These are phyloP conservation scores for Trichoderma asperellum DNA, from an alignment of 2,329 filamentous ascomycete genomes.

Conservation along the genomic window DNA sequence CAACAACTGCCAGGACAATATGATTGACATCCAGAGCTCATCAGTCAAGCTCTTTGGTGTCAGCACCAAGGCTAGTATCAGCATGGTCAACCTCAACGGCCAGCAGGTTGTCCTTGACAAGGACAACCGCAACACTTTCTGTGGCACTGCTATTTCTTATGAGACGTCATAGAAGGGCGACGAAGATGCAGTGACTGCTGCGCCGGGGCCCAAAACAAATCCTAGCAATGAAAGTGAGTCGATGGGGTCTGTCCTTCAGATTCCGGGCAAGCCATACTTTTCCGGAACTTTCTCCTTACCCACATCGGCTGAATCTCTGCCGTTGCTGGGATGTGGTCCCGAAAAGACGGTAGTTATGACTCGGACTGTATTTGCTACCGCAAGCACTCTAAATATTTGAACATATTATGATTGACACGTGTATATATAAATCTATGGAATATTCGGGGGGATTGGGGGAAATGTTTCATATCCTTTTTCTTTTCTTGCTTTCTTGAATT, in stretches of 20 bases:
- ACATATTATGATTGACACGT: conserved; percentile 27
- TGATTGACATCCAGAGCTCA: conserved; percentile 72
- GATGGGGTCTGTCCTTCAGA: neutral
- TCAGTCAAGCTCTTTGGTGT: conserved; percentile 69
- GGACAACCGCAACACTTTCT: conserved; percentile 69
- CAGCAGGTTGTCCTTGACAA: conserved; percentile 55
- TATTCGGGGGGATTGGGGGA: neutral
- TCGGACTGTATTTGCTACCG: conserved; percentile 14
- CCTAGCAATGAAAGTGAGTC: neutral
- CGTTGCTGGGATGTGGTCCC: neutral
- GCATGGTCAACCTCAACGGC: conserved; percentile 71
- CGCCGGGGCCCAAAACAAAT: conserved; percentile 5
- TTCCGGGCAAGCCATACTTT: conserved; percentile 8
- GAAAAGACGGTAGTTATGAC: conserved; percentile 9
- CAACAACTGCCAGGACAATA: conserved; percentile 76
- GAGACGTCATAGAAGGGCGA: conserved; percentile 34
- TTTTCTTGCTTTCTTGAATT: conserved; percentile 1
- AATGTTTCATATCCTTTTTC: neutral
- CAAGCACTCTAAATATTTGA: conserved; percentile 8
- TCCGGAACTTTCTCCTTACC: neutral
- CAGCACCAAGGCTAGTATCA: conserved; percentile 73
- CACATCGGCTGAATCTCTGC: neutral
- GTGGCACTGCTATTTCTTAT: conserved; percentile 63
- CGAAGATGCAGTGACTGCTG: conserved; percentile 13
- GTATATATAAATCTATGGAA: conserved; percentile 24